Conservation (phyloP, 768 basidiomycete genomes). For the Amanita fuliginea region DNA sequence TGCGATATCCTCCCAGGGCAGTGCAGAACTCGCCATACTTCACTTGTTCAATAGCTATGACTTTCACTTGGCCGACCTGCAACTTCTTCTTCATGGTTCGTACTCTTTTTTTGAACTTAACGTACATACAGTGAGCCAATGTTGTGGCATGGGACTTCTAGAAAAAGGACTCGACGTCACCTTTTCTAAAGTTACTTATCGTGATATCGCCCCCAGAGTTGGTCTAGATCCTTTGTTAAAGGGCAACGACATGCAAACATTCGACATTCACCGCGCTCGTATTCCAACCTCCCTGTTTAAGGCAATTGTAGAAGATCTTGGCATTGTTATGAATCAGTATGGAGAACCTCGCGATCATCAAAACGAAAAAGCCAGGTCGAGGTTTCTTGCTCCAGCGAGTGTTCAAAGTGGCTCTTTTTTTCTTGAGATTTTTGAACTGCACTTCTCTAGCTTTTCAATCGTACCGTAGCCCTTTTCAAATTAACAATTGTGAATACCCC, state of each 20-base stretch:
- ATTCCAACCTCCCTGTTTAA: constrained; percentile 13
- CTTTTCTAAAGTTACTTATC: constrained; percentile 12
- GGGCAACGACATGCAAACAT: constrained; percentile 10
- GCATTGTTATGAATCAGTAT: background rate
- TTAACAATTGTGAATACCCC: background rate
- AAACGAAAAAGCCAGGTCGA: background rate
- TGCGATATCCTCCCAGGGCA: constrained; percentile 4
- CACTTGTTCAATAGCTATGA: background rate
- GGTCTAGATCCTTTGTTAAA: constrained; percentile 8
- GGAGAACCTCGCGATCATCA: background rate
- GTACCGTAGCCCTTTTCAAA: background rate
- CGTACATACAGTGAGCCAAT: background rate
- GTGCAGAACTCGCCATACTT: no score
- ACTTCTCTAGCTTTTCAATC: constrained; percentile 1
- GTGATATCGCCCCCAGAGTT: constrained; percentile 11
- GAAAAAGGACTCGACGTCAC: constrained; percentile 10
- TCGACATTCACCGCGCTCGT: constrained; percentile 13
- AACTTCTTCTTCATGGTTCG: no score
- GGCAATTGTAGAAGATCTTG: constrained; percentile 10
- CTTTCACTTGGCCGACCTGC: no score
- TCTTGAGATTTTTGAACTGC: background rate
- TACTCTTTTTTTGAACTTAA: background rate
- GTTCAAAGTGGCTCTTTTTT: background rate
- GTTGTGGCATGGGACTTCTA: background rate
- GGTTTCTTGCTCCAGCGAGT: constrained; percentile 1